Conservation (phyloP, 768 basidiomycete species). For the Suillus decipiens region DNA sequence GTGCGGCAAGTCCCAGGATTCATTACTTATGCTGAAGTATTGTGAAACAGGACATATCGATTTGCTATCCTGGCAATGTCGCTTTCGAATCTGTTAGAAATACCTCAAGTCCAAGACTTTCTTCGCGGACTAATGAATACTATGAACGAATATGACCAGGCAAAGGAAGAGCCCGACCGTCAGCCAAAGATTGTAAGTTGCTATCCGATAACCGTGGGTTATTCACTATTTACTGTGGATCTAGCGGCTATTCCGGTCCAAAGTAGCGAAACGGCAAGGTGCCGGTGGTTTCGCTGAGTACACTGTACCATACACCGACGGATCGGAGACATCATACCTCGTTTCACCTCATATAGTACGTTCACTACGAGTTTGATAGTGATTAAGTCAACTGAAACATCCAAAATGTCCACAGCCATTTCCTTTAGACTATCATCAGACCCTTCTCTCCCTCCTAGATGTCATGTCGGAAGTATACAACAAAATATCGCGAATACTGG, state of each 20-base stretch:
- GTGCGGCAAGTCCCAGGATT: slow-evolving; percentile 38
- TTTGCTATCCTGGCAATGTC: slow-evolving; percentile 89
- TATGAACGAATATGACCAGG: slow-evolving; percentile 76
- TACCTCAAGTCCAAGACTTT: slow-evolving; percentile 77
- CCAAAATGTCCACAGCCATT: slow-evolving; percentile 61
- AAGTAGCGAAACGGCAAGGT: slow-evolving; percentile 52
- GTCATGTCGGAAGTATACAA: slow-evolving; percentile 89
- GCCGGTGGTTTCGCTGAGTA: slow-evolving; percentile 60
- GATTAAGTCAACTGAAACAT: slow-evolving; percentile 9
- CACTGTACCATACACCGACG: slow-evolving; percentile 58
- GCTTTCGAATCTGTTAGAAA: slow-evolving; percentile 78
- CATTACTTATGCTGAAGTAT: slow-evolving; percentile 12
- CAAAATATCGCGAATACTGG: slow-evolving; percentile 81
- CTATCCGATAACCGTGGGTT: neutral
- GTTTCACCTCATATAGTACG: slow-evolving; percentile 74
- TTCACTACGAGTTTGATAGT: slow-evolving; percentile 15
- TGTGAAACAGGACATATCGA: slow-evolving; percentile 62
- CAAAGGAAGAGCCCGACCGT: slow-evolving; percentile 52
- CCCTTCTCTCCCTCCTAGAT: slow-evolving; percentile 84
- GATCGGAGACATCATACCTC: slow-evolving; percentile 67
- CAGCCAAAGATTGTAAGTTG: slow-evolving; percentile 67
- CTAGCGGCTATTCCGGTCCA: slow-evolving; percentile 62
- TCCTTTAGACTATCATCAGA: slow-evolving; percentile 85
- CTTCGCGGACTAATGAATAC: slow-evolving; percentile 72
- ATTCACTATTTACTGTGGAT: slow-evolving; percentile 15